Conservation (phyloP, 1,284 basidiomycete species). For the Spongiforma sp. region DNA sequence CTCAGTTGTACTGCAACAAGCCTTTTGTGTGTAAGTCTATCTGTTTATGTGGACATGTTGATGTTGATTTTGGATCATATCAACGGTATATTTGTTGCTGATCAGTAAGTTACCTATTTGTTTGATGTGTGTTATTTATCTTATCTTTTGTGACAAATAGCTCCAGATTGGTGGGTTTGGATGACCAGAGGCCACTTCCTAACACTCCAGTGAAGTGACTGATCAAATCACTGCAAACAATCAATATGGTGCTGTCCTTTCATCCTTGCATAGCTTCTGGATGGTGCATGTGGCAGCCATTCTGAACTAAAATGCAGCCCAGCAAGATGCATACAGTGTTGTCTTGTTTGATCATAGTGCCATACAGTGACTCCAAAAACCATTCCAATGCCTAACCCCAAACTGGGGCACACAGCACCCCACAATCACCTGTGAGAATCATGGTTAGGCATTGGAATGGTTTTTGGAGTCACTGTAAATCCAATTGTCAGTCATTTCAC, state of each 20-base stretch:
- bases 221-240: constrained; percentile 50
- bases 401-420: too few relatives aligned
- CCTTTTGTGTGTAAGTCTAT: constrained; percentile 29
- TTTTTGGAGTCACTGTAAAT: too few relatives aligned
- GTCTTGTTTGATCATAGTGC: constrained; percentile 51
- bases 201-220: constrained; percentile 53
- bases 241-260: constrained; percentile 62
- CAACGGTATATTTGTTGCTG: constrained; percentile 35
- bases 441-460: too few relatives aligned
- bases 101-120: constrained; percentile 16
- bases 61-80: constrained; percentile 5
- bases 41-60: neutral
- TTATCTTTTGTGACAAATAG: constrained; percentile 32
- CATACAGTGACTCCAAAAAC: too few relatives aligned
- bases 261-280: constrained; percentile 61
- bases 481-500: constrained; percentile 54
- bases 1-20: constrained; percentile 52
- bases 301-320: constrained; percentile 33
- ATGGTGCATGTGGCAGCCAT: constrained; percentile 50
- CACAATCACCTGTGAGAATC: too few relatives aligned
- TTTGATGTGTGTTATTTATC: neutral
- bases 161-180: constrained; percentile 54
- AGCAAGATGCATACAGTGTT: constrained; percentile 63
- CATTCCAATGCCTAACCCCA: too few relatives aligned
- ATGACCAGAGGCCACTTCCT: constrained; percentile 50